Percentiles rank a stretch among this genome's conserved stretches.
These are phyloP conservation scores for Arthromyces matolae DNA, from an alignment of 768 basidiomycete species.

Conservation along the genomic window DNA sequence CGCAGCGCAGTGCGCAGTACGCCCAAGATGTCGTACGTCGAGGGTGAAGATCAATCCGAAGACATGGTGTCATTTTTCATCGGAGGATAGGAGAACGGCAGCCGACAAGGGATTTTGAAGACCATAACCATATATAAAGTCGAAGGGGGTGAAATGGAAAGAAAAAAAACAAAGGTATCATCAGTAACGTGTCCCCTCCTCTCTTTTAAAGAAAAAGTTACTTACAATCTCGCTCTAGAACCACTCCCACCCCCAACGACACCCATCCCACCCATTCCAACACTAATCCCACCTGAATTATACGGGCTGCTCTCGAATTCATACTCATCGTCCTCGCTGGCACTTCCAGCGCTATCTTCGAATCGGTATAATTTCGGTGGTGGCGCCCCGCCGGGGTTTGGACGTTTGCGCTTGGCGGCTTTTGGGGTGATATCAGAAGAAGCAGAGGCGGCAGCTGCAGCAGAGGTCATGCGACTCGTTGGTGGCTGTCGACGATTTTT, in stretches of 20 bases:
- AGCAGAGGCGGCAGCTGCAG: constrained; percentile 1
- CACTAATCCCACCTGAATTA: constrained; percentile 37
- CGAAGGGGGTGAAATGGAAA: constrained; percentile 1
- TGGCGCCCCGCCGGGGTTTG: constrained; percentile 13
- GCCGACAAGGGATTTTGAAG: no score
- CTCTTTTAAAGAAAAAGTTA: constrained; percentile 12
- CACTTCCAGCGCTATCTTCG: constrained; percentile 30
- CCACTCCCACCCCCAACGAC: constrained; percentile 30
- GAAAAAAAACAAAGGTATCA: constrained; percentile 8
- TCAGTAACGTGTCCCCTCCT: constrained; percentile 13
- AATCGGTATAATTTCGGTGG: constrained; percentile 14
- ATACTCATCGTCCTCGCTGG: constrained; percentile 40
- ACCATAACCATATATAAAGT: no score
- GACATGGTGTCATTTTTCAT: no score
- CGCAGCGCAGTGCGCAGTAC: no score
- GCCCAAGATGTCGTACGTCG: no score
- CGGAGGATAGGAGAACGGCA: no score
- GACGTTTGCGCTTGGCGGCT: constrained; percentile 23
- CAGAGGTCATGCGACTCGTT: constrained; percentile 1
- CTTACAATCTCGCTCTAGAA: constrained; percentile 37
- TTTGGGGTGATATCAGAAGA: constrained; percentile 9
- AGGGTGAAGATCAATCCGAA: no score
- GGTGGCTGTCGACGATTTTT: constrained; percentile 2
- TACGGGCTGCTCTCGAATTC: constrained; percentile 23
- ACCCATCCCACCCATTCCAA: constrained; percentile 45